phyloP scores from a whole-genome alignment of 2,329 filamentous ascomycete genomes.

The Xylariaceae sp. region DNA sequence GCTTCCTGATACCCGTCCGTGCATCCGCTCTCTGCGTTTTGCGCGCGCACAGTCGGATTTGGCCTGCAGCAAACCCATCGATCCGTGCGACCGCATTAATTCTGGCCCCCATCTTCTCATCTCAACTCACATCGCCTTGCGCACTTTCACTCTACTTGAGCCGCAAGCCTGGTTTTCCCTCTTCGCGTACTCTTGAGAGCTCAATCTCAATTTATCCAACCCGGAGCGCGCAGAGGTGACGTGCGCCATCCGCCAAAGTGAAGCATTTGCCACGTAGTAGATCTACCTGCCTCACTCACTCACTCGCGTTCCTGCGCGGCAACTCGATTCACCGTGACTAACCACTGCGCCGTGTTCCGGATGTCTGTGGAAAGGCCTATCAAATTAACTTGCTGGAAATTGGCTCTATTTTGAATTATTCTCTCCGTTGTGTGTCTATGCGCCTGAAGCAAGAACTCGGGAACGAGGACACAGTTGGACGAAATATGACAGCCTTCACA shows the following conservation, averaged over 20 bases:
- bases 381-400: neutral
- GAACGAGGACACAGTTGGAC: constrained; percentile 29
- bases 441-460: constrained; percentile 24
- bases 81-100: constrained; percentile 11
- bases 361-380: constrained; percentile 5
- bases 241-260: too few relatives aligned
- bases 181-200: neutral
- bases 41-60: constrained; percentile 7
- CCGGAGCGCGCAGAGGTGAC: too few relatives aligned
- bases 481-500: constrained; percentile 34
- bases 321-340: too few relatives aligned
- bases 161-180: constrained; percentile 10
- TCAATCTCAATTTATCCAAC: too few relatives aligned
- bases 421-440: constrained; percentile 23
- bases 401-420: neutral
- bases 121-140: constrained; percentile 9
- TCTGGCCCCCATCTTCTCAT: constrained; percentile 17
- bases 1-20: constrained; percentile 27
- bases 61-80: constrained; percentile 13
- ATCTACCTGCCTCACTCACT: too few relatives aligned
- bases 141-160: neutral
- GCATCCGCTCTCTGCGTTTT: constrained; percentile 22
- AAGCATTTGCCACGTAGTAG: too few relatives aligned
- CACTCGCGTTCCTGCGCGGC: too few relatives aligned
- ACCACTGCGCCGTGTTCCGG: neutral